phyloP scores from a whole-genome alignment of 2,329 filamentous ascomycete species.

The Cordyceps javanica region DNA sequence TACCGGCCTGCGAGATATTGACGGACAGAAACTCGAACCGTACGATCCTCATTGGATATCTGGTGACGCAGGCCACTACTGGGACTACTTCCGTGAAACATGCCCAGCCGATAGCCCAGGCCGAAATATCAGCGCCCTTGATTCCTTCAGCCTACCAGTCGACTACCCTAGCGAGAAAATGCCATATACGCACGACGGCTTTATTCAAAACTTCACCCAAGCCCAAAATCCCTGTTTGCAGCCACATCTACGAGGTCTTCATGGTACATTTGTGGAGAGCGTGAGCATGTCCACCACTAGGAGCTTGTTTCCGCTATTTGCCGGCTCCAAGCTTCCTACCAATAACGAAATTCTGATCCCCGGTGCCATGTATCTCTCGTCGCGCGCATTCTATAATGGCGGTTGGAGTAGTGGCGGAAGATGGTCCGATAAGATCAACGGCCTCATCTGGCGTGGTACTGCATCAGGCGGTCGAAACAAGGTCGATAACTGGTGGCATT shows the following conservation, averaged over 20 bases:
- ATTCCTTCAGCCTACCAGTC: conserved; percentile 26
- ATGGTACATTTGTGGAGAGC: conserved; percentile 50
- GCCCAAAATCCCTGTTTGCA: conserved; percentile 50
- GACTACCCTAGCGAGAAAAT: conserved; percentile 19
- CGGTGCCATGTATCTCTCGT: conserved; percentile 51
- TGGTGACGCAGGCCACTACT: conserved; percentile 36
- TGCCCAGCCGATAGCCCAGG: conserved; percentile 45
- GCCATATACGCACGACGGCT: conserved; percentile 30
- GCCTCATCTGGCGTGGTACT: conserved; percentile 51
- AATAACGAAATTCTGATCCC: conserved; percentile 59
- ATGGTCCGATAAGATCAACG: conserved; percentile 46
- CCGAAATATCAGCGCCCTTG: conserved; percentile 21
- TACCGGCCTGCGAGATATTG: conserved; percentile 25
- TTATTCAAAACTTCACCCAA: conserved; percentile 50
- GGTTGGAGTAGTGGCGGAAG: conserved; percentile 39
- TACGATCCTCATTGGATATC: conserved; percentile 35
- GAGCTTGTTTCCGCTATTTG: conserved; percentile 51
- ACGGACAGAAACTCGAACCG: conserved; percentile 14
- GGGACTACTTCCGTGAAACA: conserved; percentile 41
- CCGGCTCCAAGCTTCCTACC: conserved; percentile 51
- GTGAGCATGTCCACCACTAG: conserved; percentile 41
- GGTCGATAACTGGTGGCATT: conserved; percentile 48
- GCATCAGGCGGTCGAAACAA: conserved; percentile 46
- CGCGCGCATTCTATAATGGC: conserved; percentile 48
- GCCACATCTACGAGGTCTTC: conserved; percentile 38